Evolutionary conservation across 192 early-diverging fungal species (phyloP), one percentile per base, ranked within the genome.

Genomic region (Funneliformis mosseae): DNA sequence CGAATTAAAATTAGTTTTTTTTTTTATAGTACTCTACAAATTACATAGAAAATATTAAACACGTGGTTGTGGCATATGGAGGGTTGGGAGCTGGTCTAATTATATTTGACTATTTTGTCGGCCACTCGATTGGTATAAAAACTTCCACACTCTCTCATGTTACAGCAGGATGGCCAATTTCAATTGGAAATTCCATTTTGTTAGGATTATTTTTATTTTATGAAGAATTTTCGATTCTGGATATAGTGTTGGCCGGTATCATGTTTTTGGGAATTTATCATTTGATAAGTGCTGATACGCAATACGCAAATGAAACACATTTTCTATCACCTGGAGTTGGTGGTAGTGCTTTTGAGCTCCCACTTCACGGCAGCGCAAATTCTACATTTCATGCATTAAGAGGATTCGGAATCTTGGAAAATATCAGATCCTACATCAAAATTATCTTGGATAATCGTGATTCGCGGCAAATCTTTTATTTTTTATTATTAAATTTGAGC

Each of bases 381-480:
- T 27, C 63, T 23, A 6, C 43, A 39, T 50, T 55, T 64, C 68
- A 48, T 10, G 69, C 74, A 21, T 8, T 41, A 9, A 41, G 27
- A 12, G 78, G 79, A 60, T 72, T 76, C 0, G 81, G 78, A 55
- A 74, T 80, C 1, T 11, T 83, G 27, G 69, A 63, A 10, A 80
- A 80, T 72, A 70, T 82, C 7, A 83, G 79, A n/a, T 48, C 83
- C 39, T 90, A 84, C 48, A 59, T 86, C 18, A 85, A 81, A 64
- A 84, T 85, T 10, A 92, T 96, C 63, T 63, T 92, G 60, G 88
- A 85, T 42, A 91, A 94, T 83, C 84, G 83, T 42, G 92, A 94
- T 72, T 97, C 97, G 10, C 91, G 95, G 80, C 95, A 95, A 83
- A 96, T 99, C 78, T 96, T 97, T 83, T 93, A 93, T 85, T 99